Base-by-base conservation (phyloP, 2,329 filamentous ascomycete genomes). In the Huntiella abstrusa region DNA sequence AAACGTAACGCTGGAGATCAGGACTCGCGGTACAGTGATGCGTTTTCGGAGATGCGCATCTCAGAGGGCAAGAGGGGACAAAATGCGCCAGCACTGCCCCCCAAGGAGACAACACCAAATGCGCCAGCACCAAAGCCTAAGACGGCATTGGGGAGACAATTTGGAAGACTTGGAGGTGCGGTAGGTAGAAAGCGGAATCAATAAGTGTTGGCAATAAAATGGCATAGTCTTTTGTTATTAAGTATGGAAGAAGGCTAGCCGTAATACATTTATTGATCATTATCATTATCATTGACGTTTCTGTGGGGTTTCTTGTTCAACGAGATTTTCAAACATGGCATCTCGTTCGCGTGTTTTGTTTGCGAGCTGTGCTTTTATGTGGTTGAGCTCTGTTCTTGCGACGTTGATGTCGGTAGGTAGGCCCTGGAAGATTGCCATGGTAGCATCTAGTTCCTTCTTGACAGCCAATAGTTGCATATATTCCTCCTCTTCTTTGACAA, bases 101-200 rank as follows among this genome's bases (percentile, higher is more conserved):
- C 41, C 13, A 43, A 47, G 76, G 71, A 57, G 73, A 77, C 28
- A 50, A 34, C 62, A 15, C 59, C 67, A 12, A 56, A 64, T n/a
- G 58, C 64, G 7, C 62, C 66, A 37, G 60, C 63, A 32, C 63
- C 67, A 33, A 83, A 81, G 60, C 49, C 51, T 35, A 70, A 71
- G 55, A 70, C 72, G 6, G 73, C 76, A 40, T 60, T 85, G 36
- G 75, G 78, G 4, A 77, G 71, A 54, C 73, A 83, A 56, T 74
- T 85, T 58, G 78, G 80, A 4, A 67, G 80, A 48, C 61, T 85
- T 4, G 77, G 77, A 40, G 80, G 78, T n/a, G 80, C 80, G 33
- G 78, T 82, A 38, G 75, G 77, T 38, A 75, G 74, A 42, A 77
- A 77, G 58, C 67, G 73, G 54, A 67, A 63, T 17, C 19, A 45